phyloP scores from a whole-genome alignment of 805 yeast species.

The Teunomyces stri region DNA sequence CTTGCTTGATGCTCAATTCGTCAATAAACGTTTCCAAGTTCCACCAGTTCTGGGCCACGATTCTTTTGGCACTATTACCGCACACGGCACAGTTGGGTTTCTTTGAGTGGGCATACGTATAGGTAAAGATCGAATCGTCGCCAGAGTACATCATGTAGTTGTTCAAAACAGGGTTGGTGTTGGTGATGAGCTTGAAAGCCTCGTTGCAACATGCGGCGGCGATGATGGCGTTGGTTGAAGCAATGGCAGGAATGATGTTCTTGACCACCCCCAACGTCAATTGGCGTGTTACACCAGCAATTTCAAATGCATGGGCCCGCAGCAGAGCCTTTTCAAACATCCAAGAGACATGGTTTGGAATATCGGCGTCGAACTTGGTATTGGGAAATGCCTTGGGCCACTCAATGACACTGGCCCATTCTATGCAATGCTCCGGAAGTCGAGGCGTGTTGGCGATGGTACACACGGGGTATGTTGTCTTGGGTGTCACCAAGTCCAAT shows the following conservation, averaged over 20 bases:
- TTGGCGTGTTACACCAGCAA: conserved; percentile 70
- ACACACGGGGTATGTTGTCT: conserved; percentile 79
- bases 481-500: conserved; percentile 64
- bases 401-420: conserved; percentile 76
- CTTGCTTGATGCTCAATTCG: conserved; percentile 28
- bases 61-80: conserved; percentile 41
- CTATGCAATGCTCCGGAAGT: conserved; percentile 90
- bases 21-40: conserved; percentile 40
- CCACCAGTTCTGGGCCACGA: conserved; percentile 29
- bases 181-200: conserved; percentile 74
- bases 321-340: conserved; percentile 51
- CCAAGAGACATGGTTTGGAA: conserved; percentile 62
- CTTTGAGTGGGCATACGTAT: conserved; percentile 63
- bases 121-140: conserved; percentile 71
- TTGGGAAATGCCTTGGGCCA: conserved; percentile 60
- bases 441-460: conserved; percentile 95
- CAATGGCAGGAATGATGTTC: conserved; percentile 90
- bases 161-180: conserved; percentile 60
- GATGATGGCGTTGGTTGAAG: conserved; percentile 88
- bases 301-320: conserved; percentile 65
- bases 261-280: conserved; percentile 86
- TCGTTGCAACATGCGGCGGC: conserved; percentile 90
- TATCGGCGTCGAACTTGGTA: conserved; percentile 63
- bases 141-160: conserved; percentile 91
- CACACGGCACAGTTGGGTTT: conserved; percentile 74